Conservation (phyloP, 2,329 filamentous ascomycete species). For the Xylaria sp. region DNA sequence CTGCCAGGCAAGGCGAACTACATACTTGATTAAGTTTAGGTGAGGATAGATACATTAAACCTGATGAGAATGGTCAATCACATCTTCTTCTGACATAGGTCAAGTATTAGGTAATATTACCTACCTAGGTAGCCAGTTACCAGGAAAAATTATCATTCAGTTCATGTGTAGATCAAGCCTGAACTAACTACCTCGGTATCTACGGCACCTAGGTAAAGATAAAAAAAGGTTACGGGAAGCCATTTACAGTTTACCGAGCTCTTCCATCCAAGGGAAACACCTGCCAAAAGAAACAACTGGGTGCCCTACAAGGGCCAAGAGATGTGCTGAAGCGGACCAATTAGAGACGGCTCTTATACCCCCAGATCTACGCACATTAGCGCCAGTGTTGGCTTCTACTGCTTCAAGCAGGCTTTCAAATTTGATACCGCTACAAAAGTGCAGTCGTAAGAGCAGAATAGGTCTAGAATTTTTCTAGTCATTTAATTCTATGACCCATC, state of each 20-base stretch:
- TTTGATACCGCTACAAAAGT: not conserved
- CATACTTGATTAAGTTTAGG: conserved; percentile 8
- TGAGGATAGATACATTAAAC: not conserved
- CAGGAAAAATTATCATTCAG: not conserved
- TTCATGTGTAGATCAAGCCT: not conserved
- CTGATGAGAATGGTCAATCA: not conserved
- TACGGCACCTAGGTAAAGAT: not conserved
- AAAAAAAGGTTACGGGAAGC: not conserved
- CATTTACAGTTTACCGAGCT: not conserved
- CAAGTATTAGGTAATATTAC: not conserved
- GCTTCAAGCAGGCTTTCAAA: not conserved
- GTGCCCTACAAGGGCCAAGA: not conserved
- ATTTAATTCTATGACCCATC: not conserved
- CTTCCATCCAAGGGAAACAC: not conserved
- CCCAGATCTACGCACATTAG: conserved; percentile 21
- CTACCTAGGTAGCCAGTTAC: too few species aligned
- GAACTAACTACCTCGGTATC: not conserved
- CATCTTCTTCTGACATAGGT: not conserved
- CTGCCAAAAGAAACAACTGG: not conserved
- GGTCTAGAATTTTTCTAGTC: not conserved
- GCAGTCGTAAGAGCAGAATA: not conserved
- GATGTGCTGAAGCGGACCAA: conserved; percentile 18
- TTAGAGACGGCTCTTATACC: conserved; percentile 9
- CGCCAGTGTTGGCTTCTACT: not conserved
- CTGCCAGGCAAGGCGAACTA: not conserved